Evolutionary conservation across 2,329 filamentous ascomycete species (phyloP).

Genomic region (Fusarium redolens): DNA sequence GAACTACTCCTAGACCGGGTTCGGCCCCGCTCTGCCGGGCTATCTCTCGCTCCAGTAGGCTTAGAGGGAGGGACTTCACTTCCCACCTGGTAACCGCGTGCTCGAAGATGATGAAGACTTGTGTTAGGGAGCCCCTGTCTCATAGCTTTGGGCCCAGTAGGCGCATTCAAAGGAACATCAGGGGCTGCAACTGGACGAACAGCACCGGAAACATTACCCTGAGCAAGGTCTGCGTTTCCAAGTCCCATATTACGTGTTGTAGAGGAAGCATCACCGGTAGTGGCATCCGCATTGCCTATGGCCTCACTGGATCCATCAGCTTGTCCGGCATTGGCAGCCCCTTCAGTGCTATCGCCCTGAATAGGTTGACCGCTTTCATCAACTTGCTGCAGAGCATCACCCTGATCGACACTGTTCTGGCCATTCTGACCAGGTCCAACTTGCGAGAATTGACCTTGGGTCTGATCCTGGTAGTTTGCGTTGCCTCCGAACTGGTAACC

Average conservation of each 20-base stretch:
- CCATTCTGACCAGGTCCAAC: slow-evolving; percentile 40
- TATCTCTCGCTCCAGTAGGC: slow-evolving; percentile 31
- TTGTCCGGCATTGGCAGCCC: slow-evolving; percentile 34
- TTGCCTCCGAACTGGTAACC: slow-evolving; percentile 60
- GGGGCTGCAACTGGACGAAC: slow-evolving; percentile 50
- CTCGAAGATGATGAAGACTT: slow-evolving; percentile 74
- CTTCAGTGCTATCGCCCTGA: slow-evolving; percentile 37
- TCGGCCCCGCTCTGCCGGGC: slow-evolving; percentile 40
- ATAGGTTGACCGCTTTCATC: slow-evolving; percentile 56
- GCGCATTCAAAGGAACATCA: slow-evolving; percentile 74
- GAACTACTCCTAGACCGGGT: slow-evolving; percentile 65
- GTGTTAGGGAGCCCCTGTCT: slow-evolving; percentile 87
- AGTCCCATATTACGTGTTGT: slow-evolving; percentile 34
- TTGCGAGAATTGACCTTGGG: slow-evolving; percentile 48
- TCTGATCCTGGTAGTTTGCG: slow-evolving; percentile 53
- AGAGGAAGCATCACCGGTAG: slow-evolving; percentile 34
- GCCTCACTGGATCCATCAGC: slow-evolving; percentile 45
- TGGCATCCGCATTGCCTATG: slow-evolving; percentile 45
- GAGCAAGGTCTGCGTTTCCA: slow-evolving; percentile 21
- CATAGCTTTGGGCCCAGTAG: slow-evolving; percentile 95
- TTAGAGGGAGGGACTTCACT: slow-evolving; percentile 50
- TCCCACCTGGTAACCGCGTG: slow-evolving; percentile 61
- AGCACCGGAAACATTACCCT: slow-evolving; percentile 39
- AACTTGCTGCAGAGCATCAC: slow-evolving; percentile 45
- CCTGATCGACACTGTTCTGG: slow-evolving; percentile 36